Conservation (phyloP, 768 basidiomycete genomes). For the Tricholoma bakamatsutake region DNA sequence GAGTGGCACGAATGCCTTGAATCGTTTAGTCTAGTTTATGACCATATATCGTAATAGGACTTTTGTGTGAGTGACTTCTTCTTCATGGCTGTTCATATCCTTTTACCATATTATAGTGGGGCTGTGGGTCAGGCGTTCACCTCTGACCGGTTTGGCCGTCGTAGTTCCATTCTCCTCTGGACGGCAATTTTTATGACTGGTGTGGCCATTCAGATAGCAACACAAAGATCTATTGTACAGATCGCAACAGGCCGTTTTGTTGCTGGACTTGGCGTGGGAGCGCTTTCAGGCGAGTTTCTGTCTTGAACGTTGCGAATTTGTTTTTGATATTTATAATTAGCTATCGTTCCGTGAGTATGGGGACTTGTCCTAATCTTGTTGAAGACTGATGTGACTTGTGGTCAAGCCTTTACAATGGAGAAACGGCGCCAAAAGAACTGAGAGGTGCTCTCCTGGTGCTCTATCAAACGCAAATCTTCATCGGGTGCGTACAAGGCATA, state of each 20-base stretch:
- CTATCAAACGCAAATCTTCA: constrained; percentile 74
- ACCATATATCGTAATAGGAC: constrained; percentile 28
- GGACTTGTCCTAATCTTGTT: constrained; percentile 5
- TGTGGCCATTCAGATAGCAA: constrained; percentile 64
- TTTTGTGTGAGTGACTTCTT: constrained; percentile 36
- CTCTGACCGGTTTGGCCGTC: constrained; percentile 67
- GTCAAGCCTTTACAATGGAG: constrained; percentile 60
- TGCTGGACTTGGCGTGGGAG: constrained; percentile 74
- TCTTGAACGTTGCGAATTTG: not conserved
- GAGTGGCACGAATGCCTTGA: constrained; percentile 12
- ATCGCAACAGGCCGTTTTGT: constrained; percentile 67
- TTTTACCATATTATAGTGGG: constrained; percentile 30
- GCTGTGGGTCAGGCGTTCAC: constrained; percentile 71
- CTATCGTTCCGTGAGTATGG: constrained; percentile 42
- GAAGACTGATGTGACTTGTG: constrained; percentile 15
- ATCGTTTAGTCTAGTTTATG: not conserved
- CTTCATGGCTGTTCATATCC: constrained; percentile 6
- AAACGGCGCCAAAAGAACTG: constrained; percentile 70
- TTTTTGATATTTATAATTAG: constrained; percentile 17
- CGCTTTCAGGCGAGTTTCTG: constrained; percentile 55
- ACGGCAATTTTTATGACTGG: constrained; percentile 66
- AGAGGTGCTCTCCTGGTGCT: constrained; percentile 67
- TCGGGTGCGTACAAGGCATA: constrained; percentile 39
- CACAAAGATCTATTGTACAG: constrained; percentile 52
- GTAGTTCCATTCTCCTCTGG: constrained; percentile 74